Percentiles rank a stretch among this genome's conserved stretches.
Conservation (phyloP, 2,329 filamentous ascomycete genomes). For the Pseudogymnoascus sp. region DNA sequence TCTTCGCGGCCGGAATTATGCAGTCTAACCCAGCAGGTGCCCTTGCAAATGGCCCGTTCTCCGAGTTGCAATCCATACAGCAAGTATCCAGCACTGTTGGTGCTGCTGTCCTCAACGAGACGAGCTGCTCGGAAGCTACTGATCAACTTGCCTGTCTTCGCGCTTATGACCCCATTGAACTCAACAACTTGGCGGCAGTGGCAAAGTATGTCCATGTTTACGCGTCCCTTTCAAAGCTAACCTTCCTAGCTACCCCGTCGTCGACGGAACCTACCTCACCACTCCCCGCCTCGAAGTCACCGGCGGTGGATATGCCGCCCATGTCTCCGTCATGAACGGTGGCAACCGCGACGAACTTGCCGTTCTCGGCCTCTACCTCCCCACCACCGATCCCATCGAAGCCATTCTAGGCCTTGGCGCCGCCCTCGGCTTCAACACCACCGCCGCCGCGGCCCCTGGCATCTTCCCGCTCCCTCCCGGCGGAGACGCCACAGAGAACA, state of each 20-base stretch:
- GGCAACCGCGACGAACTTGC: slow-evolving; percentile 27
- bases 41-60: slow-evolving; percentile 12
- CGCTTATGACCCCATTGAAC: slow-evolving; percentile 11
- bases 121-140: slow-evolving; percentile 16
- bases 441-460: neutral
- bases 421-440: neutral
- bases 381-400: slow-evolving; percentile 14
- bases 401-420: neutral
- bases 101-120: slow-evolving; percentile 14
- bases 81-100: slow-evolving; percentile 5
- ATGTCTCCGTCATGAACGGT: slow-evolving; percentile 25
- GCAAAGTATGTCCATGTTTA: neutral
- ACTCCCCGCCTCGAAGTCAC: slow-evolving; percentile 17
- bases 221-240: neutral
- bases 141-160: slow-evolving; percentile 19
- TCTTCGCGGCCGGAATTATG: slow-evolving; percentile 18
- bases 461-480: slow-evolving; percentile 17
- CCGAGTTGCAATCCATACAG: neutral
- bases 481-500: slow-evolving; percentile 16
- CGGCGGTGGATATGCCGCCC: slow-evolving; percentile 10
- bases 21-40: slow-evolving; percentile 20
- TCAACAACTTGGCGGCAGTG: slow-evolving; percentile 2
- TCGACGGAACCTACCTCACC: slow-evolving; percentile 25
- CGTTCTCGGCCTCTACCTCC: slow-evolving; percentile 20
- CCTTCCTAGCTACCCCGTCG: slow-evolving; percentile 17